Base-by-base conservation (phyloP, 352 stramenopile genomes). In the Phytopythium ostracodes region DNA sequence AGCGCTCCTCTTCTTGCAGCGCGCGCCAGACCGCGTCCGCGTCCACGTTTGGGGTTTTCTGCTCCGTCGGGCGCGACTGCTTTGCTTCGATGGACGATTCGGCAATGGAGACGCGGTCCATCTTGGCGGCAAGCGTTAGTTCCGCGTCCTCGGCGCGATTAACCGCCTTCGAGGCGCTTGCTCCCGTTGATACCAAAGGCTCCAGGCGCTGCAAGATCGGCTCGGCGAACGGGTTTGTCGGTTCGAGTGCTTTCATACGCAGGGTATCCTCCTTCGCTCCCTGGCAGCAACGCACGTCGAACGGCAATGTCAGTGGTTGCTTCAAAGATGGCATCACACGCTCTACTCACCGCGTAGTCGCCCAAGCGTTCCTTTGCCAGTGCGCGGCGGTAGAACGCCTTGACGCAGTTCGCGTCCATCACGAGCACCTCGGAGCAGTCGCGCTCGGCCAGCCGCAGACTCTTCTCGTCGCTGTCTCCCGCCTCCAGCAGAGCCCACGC, bases 361-460 rank as follows among this genome's bases (percentile, higher is more conserved):
- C 79, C 80, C 43, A 97, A 59, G 29, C 77, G 81, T 35, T 94
- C 77, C 55, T 80, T 70, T 9, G 86, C 89, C 18, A 94, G 51
- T 1, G 90, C 90, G 33, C 91, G 76, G 10, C 95, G 75, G 62
- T 97, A 98, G 8, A 92, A 72, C 0, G 91, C 93, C 71, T 98
- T 98, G 35, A 98, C 76, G 64, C 92, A 91, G 5, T 51, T 61
- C 0, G 65, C n/a, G 18, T 98, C 80, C 29, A 81, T 73, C 9
- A 53, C 20, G 8, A 98, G 65, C 17, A 84, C 90, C 4, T 66
- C 64, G 6, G 70, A 75, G 22, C 93, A 97, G 22, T 98, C 87
- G 35, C 87, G 60, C 33, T 91, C 84, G 11, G 79, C 81, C 11
- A 71, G 64, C 17, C 7, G 20, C 2, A 86, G 43, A 0, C 59